These are phyloP conservation scores for Flaveria bidentis DNA, from an alignment of 129 eudicot species.

Conservation along the genomic window DNA sequence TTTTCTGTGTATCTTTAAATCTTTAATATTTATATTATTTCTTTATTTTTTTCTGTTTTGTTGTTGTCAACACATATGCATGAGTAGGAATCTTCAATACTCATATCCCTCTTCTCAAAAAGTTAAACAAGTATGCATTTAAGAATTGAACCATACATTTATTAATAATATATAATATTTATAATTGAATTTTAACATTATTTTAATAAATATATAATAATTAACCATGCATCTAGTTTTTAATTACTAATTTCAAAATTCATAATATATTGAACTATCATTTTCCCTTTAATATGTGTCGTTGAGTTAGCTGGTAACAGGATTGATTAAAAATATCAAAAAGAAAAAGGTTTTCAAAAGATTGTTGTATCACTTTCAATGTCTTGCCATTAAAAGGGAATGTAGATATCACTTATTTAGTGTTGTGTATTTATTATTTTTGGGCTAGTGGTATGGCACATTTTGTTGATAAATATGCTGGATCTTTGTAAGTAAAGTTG, in stretches of 20 bases:
- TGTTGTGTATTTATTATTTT: not conserved
- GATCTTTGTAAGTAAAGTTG: too few species aligned
- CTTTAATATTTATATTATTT: not conserved
- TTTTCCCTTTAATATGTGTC: not conserved
- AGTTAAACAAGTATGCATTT: not conserved
- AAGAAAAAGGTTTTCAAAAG: constrained; percentile 7
- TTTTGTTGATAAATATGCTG: too few species aligned
- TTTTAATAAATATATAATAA: not conserved
- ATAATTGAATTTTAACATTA: not conserved
- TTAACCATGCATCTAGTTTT: not conserved
- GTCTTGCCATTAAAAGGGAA: constrained; percentile 12
- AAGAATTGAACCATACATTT: not conserved
- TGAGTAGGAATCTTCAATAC: constrained; percentile 6
- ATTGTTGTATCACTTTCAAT: constrained; percentile 22
- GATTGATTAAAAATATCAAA: not conserved
- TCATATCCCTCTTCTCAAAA: constrained; percentile 7
- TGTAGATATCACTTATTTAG: not conserved
- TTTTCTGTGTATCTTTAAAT: not conserved
- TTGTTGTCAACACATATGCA: constrained; percentile 11
- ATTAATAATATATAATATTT: not conserved
- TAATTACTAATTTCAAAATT: too few species aligned
- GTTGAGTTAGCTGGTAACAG: constrained; percentile 19
- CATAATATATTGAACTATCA: not conserved
- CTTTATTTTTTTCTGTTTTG: constrained; percentile 2
- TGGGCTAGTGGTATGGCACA: not conserved